Evolutionary conservation across 2,329 filamentous ascomycete genomes (phyloP).

Genomic region (Anthostomella pinea): DNA sequence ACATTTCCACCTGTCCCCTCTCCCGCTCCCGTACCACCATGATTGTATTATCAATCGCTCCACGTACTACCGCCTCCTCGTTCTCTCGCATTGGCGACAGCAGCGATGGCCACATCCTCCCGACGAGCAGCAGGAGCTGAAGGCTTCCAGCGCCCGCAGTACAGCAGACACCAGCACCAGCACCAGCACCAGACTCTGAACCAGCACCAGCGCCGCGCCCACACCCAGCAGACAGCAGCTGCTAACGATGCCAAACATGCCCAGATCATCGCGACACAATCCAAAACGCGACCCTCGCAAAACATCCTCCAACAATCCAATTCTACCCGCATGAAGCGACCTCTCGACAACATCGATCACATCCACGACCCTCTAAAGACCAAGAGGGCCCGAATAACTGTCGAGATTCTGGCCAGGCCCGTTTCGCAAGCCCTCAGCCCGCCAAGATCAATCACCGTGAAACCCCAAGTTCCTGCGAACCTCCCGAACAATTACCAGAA

Average conservation of each 20-base stretch:
- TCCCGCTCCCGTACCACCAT: conserved; percentile 3
- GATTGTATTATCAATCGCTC: not conserved
- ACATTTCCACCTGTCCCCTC: no score
- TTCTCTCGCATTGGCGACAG: conserved; percentile 1
- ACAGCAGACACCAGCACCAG: no score
- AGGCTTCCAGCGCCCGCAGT: conserved; percentile 22
- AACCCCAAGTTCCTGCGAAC: conserved; percentile 19
- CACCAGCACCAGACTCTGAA: conserved; percentile 8
- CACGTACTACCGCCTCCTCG: no score
- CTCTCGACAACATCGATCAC: conserved; percentile 42
- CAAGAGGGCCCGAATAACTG: conserved; percentile 52
- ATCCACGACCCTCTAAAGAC: conserved; percentile 43
- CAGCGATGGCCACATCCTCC: conserved; percentile 26
- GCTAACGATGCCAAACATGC: conserved; percentile 19
- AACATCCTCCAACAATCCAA: conserved; percentile 33
- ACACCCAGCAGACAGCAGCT: conserved; percentile 12
- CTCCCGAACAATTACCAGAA: conserved; percentile 7
- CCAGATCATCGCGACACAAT: conserved; percentile 20
- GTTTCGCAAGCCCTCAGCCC: conserved; percentile 20
- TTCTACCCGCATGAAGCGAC: conserved; percentile 46
- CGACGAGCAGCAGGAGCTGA: conserved; percentile 30
- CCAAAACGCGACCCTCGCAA: conserved; percentile 22
- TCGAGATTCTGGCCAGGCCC: conserved; percentile 46
- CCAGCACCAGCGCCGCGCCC: conserved; percentile 15
- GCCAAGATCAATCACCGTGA: conserved; percentile 27